Percentiles rank a stretch among this genome's conserved stretches.
phyloP scores from a whole-genome alignment of 768 basidiomycete genomes.

The Lactarius psammicola region DNA sequence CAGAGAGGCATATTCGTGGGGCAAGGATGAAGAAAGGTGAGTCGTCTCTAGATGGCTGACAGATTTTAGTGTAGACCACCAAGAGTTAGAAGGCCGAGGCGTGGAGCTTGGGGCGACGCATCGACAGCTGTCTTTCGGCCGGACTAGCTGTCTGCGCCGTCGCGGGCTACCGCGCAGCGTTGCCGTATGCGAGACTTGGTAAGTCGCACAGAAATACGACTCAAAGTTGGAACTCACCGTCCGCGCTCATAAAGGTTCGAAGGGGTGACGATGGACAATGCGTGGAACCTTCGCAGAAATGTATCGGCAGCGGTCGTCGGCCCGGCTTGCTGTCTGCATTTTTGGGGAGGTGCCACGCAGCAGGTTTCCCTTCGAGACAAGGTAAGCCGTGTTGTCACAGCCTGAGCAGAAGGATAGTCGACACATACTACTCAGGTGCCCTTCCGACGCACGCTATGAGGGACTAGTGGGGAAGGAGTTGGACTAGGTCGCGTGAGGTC shows the following conservation, averaged over 20 bases:
- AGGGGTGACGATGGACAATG: conserved; percentile 13
- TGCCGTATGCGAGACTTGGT: neutral
- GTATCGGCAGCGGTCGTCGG: conserved; percentile 2
- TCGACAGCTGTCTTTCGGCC: conserved; percentile 16
- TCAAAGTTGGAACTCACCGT: neutral
- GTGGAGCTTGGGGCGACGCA: conserved; percentile 5
- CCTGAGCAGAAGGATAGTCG: neutral
- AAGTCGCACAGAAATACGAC: neutral
- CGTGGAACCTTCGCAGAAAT: neutral
- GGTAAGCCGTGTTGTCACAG: neutral
- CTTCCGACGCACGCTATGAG: neutral
- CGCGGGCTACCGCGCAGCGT: neutral
- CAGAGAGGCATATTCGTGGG: neutral
- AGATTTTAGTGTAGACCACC: neutral
- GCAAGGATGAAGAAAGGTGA: neutral
- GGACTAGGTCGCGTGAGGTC: conserved; percentile 11
- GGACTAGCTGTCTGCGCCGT: conserved; percentile 13
- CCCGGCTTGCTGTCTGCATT: conserved; percentile 7
- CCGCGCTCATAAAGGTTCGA: neutral
- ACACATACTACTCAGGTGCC: neutral
- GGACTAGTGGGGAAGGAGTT: neutral
- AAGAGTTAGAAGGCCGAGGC: neutral
- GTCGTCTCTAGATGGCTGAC: neutral
- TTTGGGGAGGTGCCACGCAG: neutral
- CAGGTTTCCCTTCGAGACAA: neutral